Evolutionary conservation across 495 filamentous ascomycete genomes (phyloP).

Genomic region (Lindgomyces ingoldianus): DNA sequence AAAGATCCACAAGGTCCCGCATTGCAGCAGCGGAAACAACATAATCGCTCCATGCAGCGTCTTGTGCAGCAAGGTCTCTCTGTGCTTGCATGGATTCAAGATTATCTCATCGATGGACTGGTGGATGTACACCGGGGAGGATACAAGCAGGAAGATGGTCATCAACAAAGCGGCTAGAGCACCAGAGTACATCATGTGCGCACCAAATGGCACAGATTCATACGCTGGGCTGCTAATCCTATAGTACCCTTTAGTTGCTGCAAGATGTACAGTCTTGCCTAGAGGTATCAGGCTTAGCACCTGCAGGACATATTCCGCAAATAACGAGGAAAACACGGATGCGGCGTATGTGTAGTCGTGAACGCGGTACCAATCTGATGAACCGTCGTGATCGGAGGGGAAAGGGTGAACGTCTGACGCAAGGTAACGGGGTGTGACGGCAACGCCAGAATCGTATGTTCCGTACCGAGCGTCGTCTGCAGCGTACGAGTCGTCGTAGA

Average conservation of each 20-base stretch:
- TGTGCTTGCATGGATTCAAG: background rate
- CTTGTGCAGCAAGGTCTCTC: background rate
- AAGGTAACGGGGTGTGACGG: too few relatives aligned
- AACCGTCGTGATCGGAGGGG: too few relatives aligned
- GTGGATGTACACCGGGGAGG: background rate
- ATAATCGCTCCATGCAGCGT: background rate
- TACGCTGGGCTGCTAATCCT: background rate
- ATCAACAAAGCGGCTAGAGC: background rate
- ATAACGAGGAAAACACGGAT: background rate
- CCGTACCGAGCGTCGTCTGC: too few relatives aligned
- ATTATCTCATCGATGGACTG: background rate
- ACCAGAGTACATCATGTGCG: background rate
- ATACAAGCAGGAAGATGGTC: background rate
- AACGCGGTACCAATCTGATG: too few relatives aligned
- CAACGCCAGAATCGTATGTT: too few relatives aligned
- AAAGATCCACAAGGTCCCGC: background rate
- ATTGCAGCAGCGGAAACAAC: background rate
- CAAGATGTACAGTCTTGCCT: conserved; percentile 2
- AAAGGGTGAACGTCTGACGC: too few relatives aligned
- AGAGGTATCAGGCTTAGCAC: background rate
- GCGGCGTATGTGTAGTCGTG: background rate
- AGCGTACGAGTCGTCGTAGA: too few relatives aligned
- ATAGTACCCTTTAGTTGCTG: background rate
- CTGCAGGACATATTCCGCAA: background rate
- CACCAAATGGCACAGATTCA: background rate